A percentile compares a stretch with the other conserved stretches of the same genome.
phyloP scores from a whole-genome alignment of 805 yeast species.

The Yueomyces sinensis region DNA sequence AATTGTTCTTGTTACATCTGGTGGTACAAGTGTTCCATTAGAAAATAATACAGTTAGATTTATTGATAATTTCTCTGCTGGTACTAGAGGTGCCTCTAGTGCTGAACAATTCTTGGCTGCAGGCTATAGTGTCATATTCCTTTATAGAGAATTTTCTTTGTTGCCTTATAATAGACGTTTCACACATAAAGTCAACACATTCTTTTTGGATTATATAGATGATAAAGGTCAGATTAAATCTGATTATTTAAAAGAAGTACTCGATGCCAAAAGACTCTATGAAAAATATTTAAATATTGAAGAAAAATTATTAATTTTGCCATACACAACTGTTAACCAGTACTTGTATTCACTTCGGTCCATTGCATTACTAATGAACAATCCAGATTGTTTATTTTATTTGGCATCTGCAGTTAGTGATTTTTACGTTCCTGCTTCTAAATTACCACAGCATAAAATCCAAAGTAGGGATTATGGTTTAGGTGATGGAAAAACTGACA shows the following conservation, averaged over 20 bases:
- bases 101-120: conserved; percentile 80
- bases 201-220: conserved; percentile 75
- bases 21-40: conserved; percentile 96
- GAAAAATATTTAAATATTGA: conserved; percentile 18
- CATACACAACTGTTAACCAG: conserved; percentile 92
- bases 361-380: conserved; percentile 46
- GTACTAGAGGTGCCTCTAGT: conserved; percentile 93
- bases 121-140: conserved; percentile 85
- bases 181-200: conserved; percentile 61
- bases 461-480: conserved; percentile 57
- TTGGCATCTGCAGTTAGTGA: conserved; percentile 98
- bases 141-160: conserved; percentile 85
- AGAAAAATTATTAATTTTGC: conserved; percentile 40
- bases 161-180: conserved; percentile 88
- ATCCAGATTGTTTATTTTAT: conserved; percentile 60
- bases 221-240: conserved; percentile 45
- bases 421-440: conserved; percentile 77
- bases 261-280: conserved; percentile 38
- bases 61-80: conserved; percentile 94
- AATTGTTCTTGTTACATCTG: conserved; percentile 80
- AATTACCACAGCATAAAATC: conserved; percentile 87
- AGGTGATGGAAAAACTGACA: conserved; percentile 34
- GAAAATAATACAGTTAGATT: conserved; percentile 95
- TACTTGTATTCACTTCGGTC: conserved; percentile 72
- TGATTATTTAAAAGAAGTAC: conserved; percentile 45